Base-by-base conservation (phyloP, 1,284 basidiomycete species). In the Chiua sp. region DNA sequence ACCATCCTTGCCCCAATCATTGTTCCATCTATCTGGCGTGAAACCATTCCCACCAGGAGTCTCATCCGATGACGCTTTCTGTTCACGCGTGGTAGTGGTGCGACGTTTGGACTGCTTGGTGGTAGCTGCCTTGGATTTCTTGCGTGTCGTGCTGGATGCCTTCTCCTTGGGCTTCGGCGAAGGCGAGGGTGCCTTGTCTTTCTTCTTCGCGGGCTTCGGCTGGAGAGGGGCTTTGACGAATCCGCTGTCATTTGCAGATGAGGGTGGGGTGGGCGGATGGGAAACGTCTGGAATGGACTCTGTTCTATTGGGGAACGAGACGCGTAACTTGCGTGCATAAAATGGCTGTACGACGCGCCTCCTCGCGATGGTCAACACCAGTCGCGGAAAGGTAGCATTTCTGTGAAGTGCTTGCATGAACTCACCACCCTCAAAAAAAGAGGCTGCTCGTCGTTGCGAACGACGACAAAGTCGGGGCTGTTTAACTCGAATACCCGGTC, bases 1-100 rank as follows among this genome's bases (percentile, higher is more conserved):
- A 73, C 69, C 64, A 47, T 73, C 71, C n/a, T 51, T 59, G 18
- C 72, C 71, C 70, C 66, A 74, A 12, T 49, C 51, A 3, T 71
- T 77, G 50, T 66, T 71, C 61, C 80, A 66, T 12, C 7, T 8
- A 16, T 68, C 61, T 3, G 6, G 2, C 8, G 2, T 16, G 23
- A 70, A 62, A 22, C 66, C 68, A 50, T 47, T 52, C 1, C 46
- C 46, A 20, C n/a, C 47, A 3, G 7, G 5, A 12, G 6, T 18
- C 7, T 6, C 13, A 37, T 56, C 53, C 22, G 3, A 51, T 18
- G 49, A 16, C 18, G 3, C 23, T 20, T 47, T 15, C 3, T 52
- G 62, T 10, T 5, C 23, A 2, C 15, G 39, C n/a, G 30, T 18
- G 8, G n/a, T 64, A 44, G 39, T n/a, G 55, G 52, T 66, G 15